Percentiles rank a stretch among this genome's conserved stretches.
Conservation (phyloP, 441 rosid species). For the Raphanus hybrid region DNA sequence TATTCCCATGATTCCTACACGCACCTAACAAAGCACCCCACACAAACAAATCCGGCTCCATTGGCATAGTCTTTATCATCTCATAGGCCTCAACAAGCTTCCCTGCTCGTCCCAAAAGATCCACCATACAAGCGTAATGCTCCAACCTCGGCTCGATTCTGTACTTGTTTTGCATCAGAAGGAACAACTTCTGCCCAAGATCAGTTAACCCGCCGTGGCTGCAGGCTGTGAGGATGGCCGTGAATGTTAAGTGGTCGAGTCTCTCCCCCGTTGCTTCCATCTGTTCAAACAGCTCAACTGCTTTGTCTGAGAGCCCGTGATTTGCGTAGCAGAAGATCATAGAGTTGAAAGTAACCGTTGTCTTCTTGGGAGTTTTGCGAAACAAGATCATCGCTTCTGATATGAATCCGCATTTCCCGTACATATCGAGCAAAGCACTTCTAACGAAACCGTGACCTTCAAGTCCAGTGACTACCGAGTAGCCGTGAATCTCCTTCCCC, state of each 20-base stretch:
- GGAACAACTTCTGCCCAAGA: conserved; percentile 66
- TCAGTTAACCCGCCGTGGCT: conserved; percentile 74
- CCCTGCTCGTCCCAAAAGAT: conserved; percentile 85
- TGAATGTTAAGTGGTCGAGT: conserved; percentile 78
- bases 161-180: conserved; percentile 66
- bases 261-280: conserved; percentile 63
- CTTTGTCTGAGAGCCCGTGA: conserved; percentile 72
- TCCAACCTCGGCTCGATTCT: conserved; percentile 69
- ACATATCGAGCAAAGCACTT: conserved; percentile 77
- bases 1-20: conserved; percentile 71
- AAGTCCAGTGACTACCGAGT: conserved; percentile 62
- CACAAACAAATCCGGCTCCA: conserved; percentile 74
- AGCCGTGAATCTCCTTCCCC: conserved; percentile 78
- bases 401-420: conserved; percentile 71
- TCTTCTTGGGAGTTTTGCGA: conserved; percentile 53
- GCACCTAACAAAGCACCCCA: conserved; percentile 96
- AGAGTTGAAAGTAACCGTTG: conserved; percentile 77
- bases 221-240: conserved; percentile 82
- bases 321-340: conserved; percentile 85
- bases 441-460: conserved; percentile 62
- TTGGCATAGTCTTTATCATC: conserved; percentile 60
- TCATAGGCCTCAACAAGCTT: conserved; percentile 61
- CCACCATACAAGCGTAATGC: conserved; percentile 86
- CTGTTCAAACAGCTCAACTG: conserved; percentile 63
- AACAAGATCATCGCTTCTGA: conserved; percentile 66